phyloP scores from a whole-genome alignment of 768 basidiomycete species.

The Cyathus striatus region DNA sequence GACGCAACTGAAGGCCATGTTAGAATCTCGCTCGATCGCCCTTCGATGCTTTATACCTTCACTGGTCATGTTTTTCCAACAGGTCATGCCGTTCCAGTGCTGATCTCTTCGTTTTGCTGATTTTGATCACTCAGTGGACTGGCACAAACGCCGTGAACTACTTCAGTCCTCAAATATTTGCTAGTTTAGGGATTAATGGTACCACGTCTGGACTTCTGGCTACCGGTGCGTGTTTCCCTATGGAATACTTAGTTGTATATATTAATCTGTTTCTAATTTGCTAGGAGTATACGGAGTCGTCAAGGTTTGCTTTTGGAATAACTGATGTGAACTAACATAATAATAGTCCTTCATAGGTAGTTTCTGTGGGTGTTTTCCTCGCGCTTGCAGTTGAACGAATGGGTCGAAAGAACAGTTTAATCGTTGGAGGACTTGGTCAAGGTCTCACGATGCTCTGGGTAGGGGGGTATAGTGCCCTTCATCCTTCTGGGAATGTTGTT shows the following conservation, averaged over 20 bases:
- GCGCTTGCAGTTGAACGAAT: conserved; percentile 37
- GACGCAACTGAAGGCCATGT: conserved; percentile 36
- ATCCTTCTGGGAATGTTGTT: conserved; percentile 20
- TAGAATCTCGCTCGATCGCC: conserved; percentile 34
- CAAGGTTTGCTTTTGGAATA: conserved; percentile 13
- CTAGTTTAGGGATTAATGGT: conserved; percentile 38
- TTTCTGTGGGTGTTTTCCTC: conserved; percentile 34
- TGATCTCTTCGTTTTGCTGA: background rate
- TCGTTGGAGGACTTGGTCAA: conserved; percentile 46
- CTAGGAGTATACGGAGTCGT: conserved; percentile 37
- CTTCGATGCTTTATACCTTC: conserved; percentile 41
- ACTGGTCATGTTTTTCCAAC: conserved; percentile 41
- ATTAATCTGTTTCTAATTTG: too few relatives aligned
- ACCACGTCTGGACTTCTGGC: conserved; percentile 40
- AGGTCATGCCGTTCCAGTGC: conserved; percentile 10
- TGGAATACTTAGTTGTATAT: too few relatives aligned
- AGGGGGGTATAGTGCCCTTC: conserved; percentile 31
- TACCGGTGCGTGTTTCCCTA: conserved; percentile 43
- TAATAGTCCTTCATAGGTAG: too few relatives aligned
- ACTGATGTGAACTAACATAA: conserved; percentile 4
- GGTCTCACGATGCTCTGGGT: conserved; percentile 44
- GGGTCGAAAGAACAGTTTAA: conserved; percentile 44
- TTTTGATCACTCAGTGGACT: conserved; percentile 31
- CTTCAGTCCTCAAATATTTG: conserved; percentile 48
- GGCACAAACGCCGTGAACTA: conserved; percentile 55